phyloP scores from a whole-genome alignment of 805 yeast genomes.

The Osmozyma mogii region DNA sequence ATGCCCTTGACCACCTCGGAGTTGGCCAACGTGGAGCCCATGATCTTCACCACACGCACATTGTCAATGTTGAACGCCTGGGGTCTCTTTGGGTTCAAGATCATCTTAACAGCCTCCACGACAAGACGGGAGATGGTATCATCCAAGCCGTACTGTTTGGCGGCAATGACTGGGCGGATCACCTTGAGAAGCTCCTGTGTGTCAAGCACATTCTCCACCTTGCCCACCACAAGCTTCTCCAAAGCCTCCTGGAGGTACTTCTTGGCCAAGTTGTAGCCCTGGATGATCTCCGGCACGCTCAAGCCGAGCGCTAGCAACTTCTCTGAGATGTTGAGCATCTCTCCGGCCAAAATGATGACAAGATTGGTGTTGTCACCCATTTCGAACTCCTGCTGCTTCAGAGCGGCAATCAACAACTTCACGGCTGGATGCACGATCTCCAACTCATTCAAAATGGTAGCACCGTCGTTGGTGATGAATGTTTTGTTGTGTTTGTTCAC shows the following conservation, averaged over 20 bases:
- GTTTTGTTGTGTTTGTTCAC: constrained; percentile 82
- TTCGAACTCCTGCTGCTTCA: constrained; percentile 93
- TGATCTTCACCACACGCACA: constrained; percentile 89
- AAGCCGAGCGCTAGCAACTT: constrained; percentile 77
- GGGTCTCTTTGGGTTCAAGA: constrained; percentile 60
- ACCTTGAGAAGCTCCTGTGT: constrained; percentile 58
- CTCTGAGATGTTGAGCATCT: constrained; percentile 78
- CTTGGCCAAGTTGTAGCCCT: constrained; percentile 87
- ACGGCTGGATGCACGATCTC: constrained; percentile 98
- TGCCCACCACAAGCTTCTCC: constrained; percentile 55
- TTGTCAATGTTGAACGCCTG: constrained; percentile 80
- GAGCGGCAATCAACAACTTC: constrained; percentile 89
- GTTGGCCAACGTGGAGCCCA: constrained; percentile 76
- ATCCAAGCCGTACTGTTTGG: constrained; percentile 90
- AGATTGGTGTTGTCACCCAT: constrained; percentile 96
- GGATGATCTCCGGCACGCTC: constrained; percentile 85
- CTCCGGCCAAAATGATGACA: constrained; percentile 90
- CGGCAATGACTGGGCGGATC: constrained; percentile 79
- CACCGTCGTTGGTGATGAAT: constrained; percentile 94
- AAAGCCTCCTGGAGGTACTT: constrained; percentile 63
- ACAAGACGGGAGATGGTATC: constrained; percentile 69
- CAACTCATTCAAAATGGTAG: constrained; percentile 87
- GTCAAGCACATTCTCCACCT: constrained; percentile 49
- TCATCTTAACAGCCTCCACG: constrained; percentile 74
- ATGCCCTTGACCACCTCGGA: constrained; percentile 88